Conservation (phyloP, 1,284 basidiomycete species). For the Phylloboletellus chloephorus region DNA sequence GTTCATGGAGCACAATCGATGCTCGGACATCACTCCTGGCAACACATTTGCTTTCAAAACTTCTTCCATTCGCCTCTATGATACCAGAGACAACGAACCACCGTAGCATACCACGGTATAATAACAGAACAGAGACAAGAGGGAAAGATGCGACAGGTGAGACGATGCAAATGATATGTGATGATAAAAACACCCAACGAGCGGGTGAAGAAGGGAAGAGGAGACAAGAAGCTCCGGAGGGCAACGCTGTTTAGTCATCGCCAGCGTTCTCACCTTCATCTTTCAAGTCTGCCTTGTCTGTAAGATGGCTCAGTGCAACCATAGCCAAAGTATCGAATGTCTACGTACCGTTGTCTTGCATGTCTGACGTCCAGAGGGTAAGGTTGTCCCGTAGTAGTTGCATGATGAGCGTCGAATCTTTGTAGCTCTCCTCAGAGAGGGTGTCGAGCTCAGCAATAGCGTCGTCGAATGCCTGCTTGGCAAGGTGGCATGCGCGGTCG, state of each 20-base stretch:
- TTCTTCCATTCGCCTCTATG: constrained; percentile 33
- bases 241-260: constrained; percentile 49
- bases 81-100: constrained; percentile 28
- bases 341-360: constrained; percentile 79
- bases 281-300: constrained; percentile 66
- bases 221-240: too few species aligned
- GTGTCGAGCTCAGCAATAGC: constrained; percentile 99
- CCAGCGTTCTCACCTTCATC: constrained; percentile 56
- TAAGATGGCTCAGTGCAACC: constrained; percentile 17
- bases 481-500: constrained; percentile 98
- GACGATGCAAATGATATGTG: constrained; percentile 33
- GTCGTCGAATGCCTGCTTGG: constrained; percentile 99
- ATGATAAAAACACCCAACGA: constrained; percentile 16
- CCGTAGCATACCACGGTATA: constrained; percentile 34
- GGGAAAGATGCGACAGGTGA: constrained; percentile 32
- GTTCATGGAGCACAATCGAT: too few species aligned
- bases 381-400: constrained; percentile 98
- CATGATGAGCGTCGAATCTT: constrained; percentile 99
- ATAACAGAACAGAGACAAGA: constrained; percentile 29
- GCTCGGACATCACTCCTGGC: neutral
- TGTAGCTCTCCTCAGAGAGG: constrained; percentile 99
- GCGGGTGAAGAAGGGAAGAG: constrained; percentile 4
- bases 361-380: constrained; percentile 97
- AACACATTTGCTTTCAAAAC: constrained; percentile 16
- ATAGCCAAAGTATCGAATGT: neutral